Evolutionary conservation across 192 early-diverging fungal species (phyloP).

Genomic region (Allomyces macrogynus): DNA sequence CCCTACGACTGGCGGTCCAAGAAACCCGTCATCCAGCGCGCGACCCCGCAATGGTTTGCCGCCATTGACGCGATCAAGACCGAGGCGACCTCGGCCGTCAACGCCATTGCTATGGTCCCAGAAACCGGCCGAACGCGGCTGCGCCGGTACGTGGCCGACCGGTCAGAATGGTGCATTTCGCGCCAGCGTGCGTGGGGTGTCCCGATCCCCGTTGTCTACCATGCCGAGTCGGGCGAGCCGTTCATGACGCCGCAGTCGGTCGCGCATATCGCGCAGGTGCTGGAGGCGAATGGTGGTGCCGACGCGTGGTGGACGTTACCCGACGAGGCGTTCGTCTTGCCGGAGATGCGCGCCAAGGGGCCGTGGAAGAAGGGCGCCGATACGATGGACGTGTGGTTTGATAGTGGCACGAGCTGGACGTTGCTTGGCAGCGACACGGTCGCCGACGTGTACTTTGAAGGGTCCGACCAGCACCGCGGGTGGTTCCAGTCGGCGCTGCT

Average conservation of each 20-base stretch:
- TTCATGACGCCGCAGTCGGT: conserved; percentile 42
- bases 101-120: conserved; percentile 35
- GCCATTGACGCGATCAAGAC: conserved; percentile 41
- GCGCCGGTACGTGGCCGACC: conserved; percentile 37
- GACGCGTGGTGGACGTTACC: conserved; percentile 51
- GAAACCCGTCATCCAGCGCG: conserved; percentile 51
- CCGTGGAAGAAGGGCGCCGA: conserved; percentile 40
- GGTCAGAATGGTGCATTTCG: conserved; percentile 69
- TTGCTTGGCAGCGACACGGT: conserved; percentile 25
- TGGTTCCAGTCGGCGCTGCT: conserved; percentile 71
- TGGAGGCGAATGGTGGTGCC: conserved; percentile 30
- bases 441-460: conserved; percentile 55
- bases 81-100: conserved; percentile 30
- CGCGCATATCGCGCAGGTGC: conserved; percentile 35
- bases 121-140: conserved; percentile 33
- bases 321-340: conserved; percentile 40
- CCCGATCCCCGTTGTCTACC: conserved; percentile 56
- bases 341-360: conserved; percentile 24
- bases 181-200: conserved; percentile 66
- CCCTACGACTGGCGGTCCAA: conserved; percentile 75
- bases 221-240: conserved; percentile 32
- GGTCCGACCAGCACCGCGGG: conserved; percentile 63
- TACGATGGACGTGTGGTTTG: conserved; percentile 79
- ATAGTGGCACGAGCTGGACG: conserved; percentile 60
- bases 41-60: conserved; percentile 70